Percentiles rank a stretch among this genome's conserved stretches.
phyloP scores from a whole-genome alignment of 345 rosid genomes.

The Iberis pinnata region DNA sequence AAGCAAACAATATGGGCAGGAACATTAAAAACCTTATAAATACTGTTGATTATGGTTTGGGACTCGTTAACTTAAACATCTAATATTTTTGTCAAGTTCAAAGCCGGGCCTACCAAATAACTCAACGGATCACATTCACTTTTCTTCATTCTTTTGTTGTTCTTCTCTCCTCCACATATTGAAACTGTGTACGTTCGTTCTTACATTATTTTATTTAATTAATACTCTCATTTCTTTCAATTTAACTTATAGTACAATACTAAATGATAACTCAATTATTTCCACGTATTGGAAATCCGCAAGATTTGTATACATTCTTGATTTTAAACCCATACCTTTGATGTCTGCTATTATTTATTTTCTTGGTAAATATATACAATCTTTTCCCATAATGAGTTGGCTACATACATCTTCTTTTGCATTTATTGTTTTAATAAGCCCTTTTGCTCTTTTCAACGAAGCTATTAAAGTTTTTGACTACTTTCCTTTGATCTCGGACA shows the following conservation, averaged over 20 bases:
- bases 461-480: slow-evolving; percentile 24
- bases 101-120: too few species aligned
- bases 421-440: slow-evolving; percentile 13
- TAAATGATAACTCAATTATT: slow-evolving; percentile 25
- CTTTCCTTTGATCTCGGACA: slow-evolving; percentile 8
- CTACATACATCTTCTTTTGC: slow-evolving; percentile 18
- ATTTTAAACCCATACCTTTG: too few species aligned
- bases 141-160: slow-evolving; percentile 17
- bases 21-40: too few species aligned
- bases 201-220: slow-evolving; percentile 1
- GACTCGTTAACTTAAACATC: too few species aligned
- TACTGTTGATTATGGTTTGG: too few species aligned
- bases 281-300: background rate
- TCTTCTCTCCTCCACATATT: slow-evolving; percentile 23
- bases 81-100: too few species aligned
- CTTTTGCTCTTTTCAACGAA: slow-evolving; percentile 18
- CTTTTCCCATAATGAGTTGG: slow-evolving; percentile 20
- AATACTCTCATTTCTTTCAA: too few species aligned
- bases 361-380: background rate
- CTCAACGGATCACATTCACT: too few species aligned
- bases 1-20: too few species aligned
- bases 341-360: too few species aligned
- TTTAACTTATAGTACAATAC: slow-evolving; percentile 7
- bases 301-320: slow-evolving; percentile 1
- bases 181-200: background rate